Evolutionary conservation across 352 stramenopile species (phyloP).

Genomic region (Globisporangium parvum): DNA sequence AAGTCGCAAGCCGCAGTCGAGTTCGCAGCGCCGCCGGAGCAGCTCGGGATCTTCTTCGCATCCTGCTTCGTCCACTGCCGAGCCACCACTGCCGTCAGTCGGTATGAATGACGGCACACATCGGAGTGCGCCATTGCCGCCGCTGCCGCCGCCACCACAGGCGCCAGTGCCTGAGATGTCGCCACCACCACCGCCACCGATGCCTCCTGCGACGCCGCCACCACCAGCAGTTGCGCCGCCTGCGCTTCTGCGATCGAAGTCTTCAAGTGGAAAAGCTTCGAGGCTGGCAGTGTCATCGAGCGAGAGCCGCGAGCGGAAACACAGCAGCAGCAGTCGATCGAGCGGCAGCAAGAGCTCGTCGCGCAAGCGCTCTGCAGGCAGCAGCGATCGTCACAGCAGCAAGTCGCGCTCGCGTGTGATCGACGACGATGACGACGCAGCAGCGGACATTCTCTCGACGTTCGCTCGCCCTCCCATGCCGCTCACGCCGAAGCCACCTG

Average conservation of each 20-base stretch:
- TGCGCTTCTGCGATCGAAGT: conserved; percentile 1
- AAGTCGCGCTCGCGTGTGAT: conserved; percentile 10
- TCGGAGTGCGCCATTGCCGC: conserved; percentile 18
- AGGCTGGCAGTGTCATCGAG: neutral
- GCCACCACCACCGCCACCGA: conserved; percentile 14
- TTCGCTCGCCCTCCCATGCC: conserved; percentile 45
- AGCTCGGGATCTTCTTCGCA: conserved; percentile 7
- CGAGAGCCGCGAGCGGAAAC: conserved; percentile 6
- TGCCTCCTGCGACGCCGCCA: conserved; percentile 11
- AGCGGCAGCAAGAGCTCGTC: conserved; percentile 11
- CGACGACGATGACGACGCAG: neutral
- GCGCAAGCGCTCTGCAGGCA: conserved; percentile 9
- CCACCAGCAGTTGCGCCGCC: conserved; percentile 6
- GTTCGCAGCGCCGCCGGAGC: conserved; percentile 6
- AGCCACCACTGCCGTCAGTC: conserved; percentile 1
- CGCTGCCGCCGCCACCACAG: conserved; percentile 20
- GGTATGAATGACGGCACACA: neutral
- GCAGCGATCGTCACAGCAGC: conserved; percentile 5
- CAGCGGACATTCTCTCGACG: conserved; percentile 16
- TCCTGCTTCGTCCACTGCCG: neutral
- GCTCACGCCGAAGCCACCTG: conserved; percentile 17
- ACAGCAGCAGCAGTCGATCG: conserved; percentile 1
- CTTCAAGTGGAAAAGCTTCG: conserved; percentile 3
- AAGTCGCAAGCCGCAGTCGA: conserved; percentile 4
- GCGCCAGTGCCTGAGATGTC: conserved; percentile 4